A percentile compares a stretch with the other conserved stretches of the same genome.
Evolutionary conservation across 2,329 filamentous ascomycete species (phyloP).

Genomic region (Elsinoe batatas): DNA sequence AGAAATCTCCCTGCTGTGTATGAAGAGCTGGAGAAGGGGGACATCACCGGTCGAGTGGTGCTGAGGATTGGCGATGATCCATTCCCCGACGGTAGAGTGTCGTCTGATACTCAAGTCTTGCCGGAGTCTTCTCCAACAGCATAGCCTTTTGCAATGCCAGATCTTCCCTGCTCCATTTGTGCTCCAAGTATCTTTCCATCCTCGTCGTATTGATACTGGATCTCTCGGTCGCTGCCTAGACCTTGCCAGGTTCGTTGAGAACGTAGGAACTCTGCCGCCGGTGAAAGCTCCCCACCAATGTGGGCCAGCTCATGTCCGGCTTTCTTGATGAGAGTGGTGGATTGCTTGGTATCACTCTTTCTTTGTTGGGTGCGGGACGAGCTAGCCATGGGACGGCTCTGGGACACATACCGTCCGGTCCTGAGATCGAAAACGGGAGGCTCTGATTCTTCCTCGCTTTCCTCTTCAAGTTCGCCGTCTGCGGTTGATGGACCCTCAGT

Average conservation of each 20-base stretch:
- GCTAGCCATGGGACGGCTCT: constrained; percentile 60
- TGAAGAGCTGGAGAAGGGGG: constrained; percentile 36
- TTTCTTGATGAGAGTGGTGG: constrained; percentile 48
- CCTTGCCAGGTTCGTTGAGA: constrained; percentile 85
- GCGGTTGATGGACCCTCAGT: constrained; percentile 9
- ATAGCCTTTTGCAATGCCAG: constrained; percentile 84
- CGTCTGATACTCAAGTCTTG: constrained; percentile 11
- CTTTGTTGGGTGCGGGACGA: constrained; percentile 15
- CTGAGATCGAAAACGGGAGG: constrained; percentile 87
- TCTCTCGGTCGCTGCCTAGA: constrained; percentile 72
- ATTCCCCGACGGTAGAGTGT: constrained; percentile 1
- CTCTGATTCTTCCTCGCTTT: constrained; percentile 55
- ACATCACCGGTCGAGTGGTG: constrained; percentile 35
- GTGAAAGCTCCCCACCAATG: constrained; percentile 79
- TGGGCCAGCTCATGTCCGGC: constrained; percentile 63
- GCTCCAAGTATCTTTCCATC: constrained; percentile 44
- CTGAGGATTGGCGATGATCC: constrained; percentile 30
- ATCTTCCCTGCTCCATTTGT: constrained; percentile 72
- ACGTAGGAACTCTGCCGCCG: constrained; percentile 77
- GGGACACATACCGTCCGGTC: constrained; percentile 72
- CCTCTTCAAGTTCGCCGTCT: constrained; percentile 19
- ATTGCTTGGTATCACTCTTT: constrained; percentile 6
- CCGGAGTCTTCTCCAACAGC: constrained; percentile 51
- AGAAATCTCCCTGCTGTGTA: constrained; percentile 34
- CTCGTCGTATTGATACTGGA: constrained; percentile 49